Evolutionary conservation across 2,329 filamentous ascomycete genomes (phyloP), one percentile per base, ranked within the genome.

Genomic region (Colletotrichum sansevieriae): DNA sequence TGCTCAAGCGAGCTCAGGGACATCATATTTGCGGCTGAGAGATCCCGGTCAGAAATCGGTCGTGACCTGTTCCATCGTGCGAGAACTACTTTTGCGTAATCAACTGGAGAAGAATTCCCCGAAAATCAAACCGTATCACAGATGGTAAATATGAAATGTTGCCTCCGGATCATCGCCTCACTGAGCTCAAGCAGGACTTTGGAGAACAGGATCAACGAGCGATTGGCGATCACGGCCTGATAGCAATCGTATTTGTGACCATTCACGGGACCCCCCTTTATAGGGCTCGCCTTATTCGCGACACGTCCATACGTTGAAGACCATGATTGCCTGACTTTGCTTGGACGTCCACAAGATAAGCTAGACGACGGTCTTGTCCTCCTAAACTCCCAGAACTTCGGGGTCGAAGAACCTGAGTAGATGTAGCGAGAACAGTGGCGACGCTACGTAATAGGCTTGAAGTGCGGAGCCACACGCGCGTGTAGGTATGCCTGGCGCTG

Each of bases 191-290:
- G 41, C 15, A 33, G 39, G 15, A 43, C 29, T 35, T 47, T 5
- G 12, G 33, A 39, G 9, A 52, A 29, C 10, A 65, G 12, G 47
- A 61, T 55, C 29, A 43, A 62, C 49, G 57, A 35, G 12, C 22
- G n/a, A 41, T 33, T 25, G 64, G 12, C 33, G 49, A 67, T 63
- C 49, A 41, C 33, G n/a, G 5, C 22, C 59, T 33, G 35, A 12
- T 51, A 39, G 13, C 10, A 39, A 15, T 39, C 11, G 13, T 15
- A 1, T 39, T 39, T 15, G 37, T 15, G 37, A 39, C 37, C 10
- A 7, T 12, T 39, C 37, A 39, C 15, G 10, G 13, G 4, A 6
- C 11, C 10, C 37, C 37, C 37, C 13, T 39, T 39, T 15, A 9
- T 12, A 15, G 37, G 15, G 37, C 13, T 39, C 54, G 35, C 59